These are phyloP conservation scores for Populus trichocarpa DNA, from an alignment of 441 rosid species.

Conservation along the genomic window DNA sequence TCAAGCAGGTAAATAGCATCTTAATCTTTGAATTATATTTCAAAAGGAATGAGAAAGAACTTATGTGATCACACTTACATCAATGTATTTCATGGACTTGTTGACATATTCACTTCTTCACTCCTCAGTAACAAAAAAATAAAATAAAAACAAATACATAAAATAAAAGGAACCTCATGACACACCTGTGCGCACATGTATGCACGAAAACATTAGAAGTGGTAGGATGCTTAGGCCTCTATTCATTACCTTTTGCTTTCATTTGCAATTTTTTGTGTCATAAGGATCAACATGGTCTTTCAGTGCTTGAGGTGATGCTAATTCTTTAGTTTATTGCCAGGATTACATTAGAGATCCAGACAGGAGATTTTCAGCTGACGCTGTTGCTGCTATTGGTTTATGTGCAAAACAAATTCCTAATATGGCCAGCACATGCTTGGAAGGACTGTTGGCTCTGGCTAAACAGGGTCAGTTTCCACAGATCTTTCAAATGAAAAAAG, in stretches of 20 bases:
- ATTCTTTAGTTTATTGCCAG: slow-evolving; percentile 44
- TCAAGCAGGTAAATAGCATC: not conserved
- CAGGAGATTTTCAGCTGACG: slow-evolving; percentile 83
- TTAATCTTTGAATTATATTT: not conserved
- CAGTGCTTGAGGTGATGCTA: slow-evolving; percentile 25
- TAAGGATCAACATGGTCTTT: not conserved
- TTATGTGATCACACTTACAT: not conserved
- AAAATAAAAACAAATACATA: too few relatives aligned
- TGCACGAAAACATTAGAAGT: not conserved
- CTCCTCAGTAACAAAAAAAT: not conserved
- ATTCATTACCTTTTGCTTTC: not conserved
- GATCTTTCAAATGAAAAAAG: not conserved
- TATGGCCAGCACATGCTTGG: slow-evolving; percentile 67
- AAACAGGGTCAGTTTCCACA: slow-evolving; percentile 45
- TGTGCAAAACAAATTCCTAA: slow-evolving; percentile 68
- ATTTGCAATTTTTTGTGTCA: not conserved
- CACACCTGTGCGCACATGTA: not conserved
- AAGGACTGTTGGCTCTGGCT: slow-evolving; percentile 61
- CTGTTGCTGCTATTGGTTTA: slow-evolving; percentile 84
- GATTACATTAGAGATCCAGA: slow-evolving; percentile 91
- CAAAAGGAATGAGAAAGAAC: not conserved
- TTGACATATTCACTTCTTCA: not conserved
- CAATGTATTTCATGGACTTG: not conserved
- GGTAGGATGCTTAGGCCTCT: not conserved
- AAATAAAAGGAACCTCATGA: not conserved